These are phyloP conservation scores for Iris macrosiphon DNA, from an alignment of 106 monocot species.

Conservation along the genomic window DNA sequence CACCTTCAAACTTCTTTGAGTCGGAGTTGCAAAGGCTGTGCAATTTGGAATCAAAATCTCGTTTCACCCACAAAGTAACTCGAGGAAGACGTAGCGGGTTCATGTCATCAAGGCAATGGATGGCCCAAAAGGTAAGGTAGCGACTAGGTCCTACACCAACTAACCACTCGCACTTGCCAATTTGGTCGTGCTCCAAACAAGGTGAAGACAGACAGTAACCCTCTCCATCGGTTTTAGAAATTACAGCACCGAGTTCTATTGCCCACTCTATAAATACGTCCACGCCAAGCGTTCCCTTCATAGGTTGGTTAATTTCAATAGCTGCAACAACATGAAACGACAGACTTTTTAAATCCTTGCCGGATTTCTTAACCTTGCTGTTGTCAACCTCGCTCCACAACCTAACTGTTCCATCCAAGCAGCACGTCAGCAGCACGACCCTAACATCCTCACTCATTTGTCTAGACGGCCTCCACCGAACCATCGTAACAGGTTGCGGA, in stretches of 20 bases:
- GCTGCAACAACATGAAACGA: conserved; percentile 77
- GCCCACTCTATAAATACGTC: conserved; percentile 76
- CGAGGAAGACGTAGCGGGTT: conserved; percentile 76
- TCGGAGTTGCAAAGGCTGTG: conserved; percentile 3
- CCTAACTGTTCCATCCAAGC: conserved; percentile 84
- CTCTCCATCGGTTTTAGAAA: conserved; percentile 31
- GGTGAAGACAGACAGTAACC: conserved; percentile 18
- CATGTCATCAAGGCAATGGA: conserved; percentile 85
- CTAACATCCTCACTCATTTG: conserved; percentile 29
- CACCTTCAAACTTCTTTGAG: conserved; percentile 7
- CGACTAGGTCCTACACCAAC: conserved; percentile 54
- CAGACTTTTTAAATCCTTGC: conserved; percentile 25
- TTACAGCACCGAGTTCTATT: conserved; percentile 32
- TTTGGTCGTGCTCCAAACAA: conserved; percentile 27
- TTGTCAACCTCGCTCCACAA: conserved; percentile 83
- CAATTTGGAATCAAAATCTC: conserved; percentile 9
- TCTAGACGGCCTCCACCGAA: conserved; percentile 80
- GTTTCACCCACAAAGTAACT: conserved; percentile 75
- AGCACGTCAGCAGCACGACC: conserved; percentile 78
- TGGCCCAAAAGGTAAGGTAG: conserved; percentile 62
- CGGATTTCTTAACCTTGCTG: conserved; percentile 30
- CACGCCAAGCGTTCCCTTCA: conserved; percentile 50
- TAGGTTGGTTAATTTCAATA: conserved; percentile 68
- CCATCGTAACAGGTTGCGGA: conserved; percentile 70
- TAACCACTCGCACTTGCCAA: conserved; percentile 84